Base-by-base conservation (phyloP, 2,329 filamentous ascomycete genomes). In the Volutella citrinella region DNA sequence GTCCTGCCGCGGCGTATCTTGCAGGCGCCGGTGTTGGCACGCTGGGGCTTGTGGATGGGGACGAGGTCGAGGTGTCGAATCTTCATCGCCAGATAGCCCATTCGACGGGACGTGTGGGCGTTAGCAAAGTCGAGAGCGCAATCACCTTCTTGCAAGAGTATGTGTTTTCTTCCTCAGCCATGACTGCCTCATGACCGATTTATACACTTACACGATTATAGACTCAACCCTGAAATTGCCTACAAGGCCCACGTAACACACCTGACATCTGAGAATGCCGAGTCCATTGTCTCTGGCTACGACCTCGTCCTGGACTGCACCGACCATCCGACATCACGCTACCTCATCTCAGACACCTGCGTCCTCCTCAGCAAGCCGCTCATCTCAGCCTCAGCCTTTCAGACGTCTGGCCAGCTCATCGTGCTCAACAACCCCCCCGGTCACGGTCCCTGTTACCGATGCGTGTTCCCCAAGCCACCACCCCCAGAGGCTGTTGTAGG, bases 281-380 rank as follows among this genome's bases (percentile, higher is more conserved):
- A 78, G 7, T 59, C 69, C 0, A 79, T 88, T 24, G 77, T 95
- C 36, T 63, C 69, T 1, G 51, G 68, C 5, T 97, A 95, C 56
- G 87, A 95, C 51, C 49, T 96, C 1, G 79, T 97, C 3, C 78
- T 98, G 10, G 93, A 98, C 61, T 98, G 93, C 59, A 97, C 91
- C 9, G 93, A 98, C 61, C 89, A 91, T 46, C 91, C 93, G 0
- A 84, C 87, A 2, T 87, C 88, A 0, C 85, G 93, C 26, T 97
- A 98, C 59, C 76, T 97, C 27, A 87, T 97, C 45, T 95, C 88
- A 0, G 93, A 98, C 56, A 78, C 85, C 12, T 94, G 88, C 49
- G 84, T 96, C 9, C 69, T 95, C 5, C 70, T 90, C 1, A 66
- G 73, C 4, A 93, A 88, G 54, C 81, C 87, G 0, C 75, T 98